Evolutionary conservation across 306 rosid genomes (phyloP).

Genomic region (Sicyos edulis): DNA sequence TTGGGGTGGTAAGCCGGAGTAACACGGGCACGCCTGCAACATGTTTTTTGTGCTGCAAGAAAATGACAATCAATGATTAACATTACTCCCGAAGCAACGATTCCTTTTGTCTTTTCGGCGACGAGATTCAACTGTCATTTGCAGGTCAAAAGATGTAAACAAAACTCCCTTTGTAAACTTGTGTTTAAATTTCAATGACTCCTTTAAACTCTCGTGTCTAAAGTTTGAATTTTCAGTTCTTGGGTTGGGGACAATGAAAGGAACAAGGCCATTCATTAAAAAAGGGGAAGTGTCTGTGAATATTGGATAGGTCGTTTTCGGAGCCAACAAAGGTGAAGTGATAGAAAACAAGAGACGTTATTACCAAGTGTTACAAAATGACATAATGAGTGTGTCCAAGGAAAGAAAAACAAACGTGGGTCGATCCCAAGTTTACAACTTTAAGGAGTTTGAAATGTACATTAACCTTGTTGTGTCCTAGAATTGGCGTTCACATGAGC

Average conservation of each 20-base stretch:
- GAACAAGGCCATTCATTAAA: not conserved
- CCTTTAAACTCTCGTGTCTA: not conserved
- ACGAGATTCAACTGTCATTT: not conserved
- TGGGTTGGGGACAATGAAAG: not conserved
- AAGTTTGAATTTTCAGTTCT: not conserved
- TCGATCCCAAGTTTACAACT: not conserved
- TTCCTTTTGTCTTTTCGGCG: not conserved
- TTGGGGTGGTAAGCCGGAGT: constrained; percentile 18
- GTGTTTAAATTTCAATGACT: not conserved
- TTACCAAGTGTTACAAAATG: not conserved
- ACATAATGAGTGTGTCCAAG: not conserved
- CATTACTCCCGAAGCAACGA: not conserved
- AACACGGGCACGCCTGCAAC: not conserved
- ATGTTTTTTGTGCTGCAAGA: not conserved
- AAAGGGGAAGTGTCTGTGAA: not conserved
- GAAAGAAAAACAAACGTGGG: not conserved
- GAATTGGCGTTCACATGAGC: not conserved
- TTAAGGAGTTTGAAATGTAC: not conserved
- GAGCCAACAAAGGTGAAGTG: constrained; percentile 11
- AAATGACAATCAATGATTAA: not conserved
- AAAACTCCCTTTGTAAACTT: not conserved
- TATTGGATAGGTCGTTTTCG: not conserved
- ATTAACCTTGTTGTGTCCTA: not conserved
- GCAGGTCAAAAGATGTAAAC: not conserved
- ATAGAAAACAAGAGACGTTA: not conserved